Conservation (phyloP, 2,329 filamentous ascomycete genomes). For the Penicillium sp. region DNA sequence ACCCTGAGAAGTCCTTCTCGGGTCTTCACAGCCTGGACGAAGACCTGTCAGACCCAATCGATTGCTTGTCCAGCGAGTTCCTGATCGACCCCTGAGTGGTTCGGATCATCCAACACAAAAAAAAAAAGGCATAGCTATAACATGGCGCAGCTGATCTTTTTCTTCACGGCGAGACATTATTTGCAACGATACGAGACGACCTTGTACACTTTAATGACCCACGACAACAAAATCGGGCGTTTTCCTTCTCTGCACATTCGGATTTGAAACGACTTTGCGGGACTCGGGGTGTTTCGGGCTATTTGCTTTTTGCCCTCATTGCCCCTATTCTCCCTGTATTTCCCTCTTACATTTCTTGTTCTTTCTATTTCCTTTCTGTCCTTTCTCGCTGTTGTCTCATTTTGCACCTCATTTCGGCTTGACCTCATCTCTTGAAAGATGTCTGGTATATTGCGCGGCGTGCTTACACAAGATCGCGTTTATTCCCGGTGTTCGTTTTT, state of each 20-base stretch:
- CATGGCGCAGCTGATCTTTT: slow-evolving; percentile 13
- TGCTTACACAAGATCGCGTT: background rate
- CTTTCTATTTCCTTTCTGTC: slow-evolving; percentile 12
- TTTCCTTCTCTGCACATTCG: slow-evolving; percentile 11
- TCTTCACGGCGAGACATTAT: slow-evolving; percentile 16
- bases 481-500: slow-evolving; percentile 14
- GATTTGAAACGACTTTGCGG: slow-evolving; percentile 10
- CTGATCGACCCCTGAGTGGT: slow-evolving; percentile 31
- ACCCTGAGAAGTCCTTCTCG: slow-evolving; percentile 34
- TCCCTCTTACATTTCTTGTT: slow-evolving; percentile 22
- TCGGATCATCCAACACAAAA: slow-evolving; percentile 5
- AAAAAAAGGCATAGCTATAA: slow-evolving; percentile 11
- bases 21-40: slow-evolving; percentile 27
- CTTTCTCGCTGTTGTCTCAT: slow-evolving; percentile 12
- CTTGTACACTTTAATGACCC: slow-evolving; percentile 26
- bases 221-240: slow-evolving; percentile 16
- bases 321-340: slow-evolving; percentile 18
- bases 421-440: slow-evolving; percentile 2
- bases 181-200: slow-evolving; percentile 24
- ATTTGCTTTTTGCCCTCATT: slow-evolving; percentile 7
- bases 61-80: slow-evolving; percentile 41
- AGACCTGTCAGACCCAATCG: slow-evolving; percentile 39
- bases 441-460: slow-evolving; percentile 8
- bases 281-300: slow-evolving; percentile 4
- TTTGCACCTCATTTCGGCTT: slow-evolving; percentile 5